Conservation (phyloP, 495 filamentous ascomycete genomes). For the Trichoderma reesei region DNA sequence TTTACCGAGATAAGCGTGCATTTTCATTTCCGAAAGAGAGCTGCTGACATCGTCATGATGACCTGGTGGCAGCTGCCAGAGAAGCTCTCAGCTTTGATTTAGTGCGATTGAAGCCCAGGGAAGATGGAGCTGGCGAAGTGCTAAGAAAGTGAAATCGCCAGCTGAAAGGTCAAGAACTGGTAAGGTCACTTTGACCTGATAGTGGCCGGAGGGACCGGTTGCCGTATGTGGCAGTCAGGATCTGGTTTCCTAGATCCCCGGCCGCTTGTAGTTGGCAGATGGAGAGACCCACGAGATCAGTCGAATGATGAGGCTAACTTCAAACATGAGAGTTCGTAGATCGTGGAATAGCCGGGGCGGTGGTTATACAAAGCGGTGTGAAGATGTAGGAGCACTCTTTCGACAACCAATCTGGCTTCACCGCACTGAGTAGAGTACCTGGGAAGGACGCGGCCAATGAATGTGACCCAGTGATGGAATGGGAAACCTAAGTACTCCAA, state of each 20-base stretch:
- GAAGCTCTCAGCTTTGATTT: too few relatives aligned
- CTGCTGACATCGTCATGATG: too few relatives aligned
- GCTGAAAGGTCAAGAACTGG: background rate
- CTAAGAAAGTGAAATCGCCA: background rate
- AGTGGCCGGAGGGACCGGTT: background rate
- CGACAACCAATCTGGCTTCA: slow-evolving; percentile 26
- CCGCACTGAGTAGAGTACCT: slow-evolving; percentile 17
- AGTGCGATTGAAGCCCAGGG: too few relatives aligned
- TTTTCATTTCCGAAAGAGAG: too few relatives aligned
- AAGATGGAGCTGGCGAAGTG: too few relatives aligned
- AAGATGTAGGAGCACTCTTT: background rate
- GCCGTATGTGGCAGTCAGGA: background rate
- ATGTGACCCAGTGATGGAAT: slow-evolving; percentile 43
- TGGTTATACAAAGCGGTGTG: too few relatives aligned
- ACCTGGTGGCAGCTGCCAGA: too few relatives aligned
- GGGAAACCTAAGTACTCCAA: slow-evolving; percentile 13
- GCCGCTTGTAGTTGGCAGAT: too few relatives aligned
- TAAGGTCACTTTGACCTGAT: background rate
- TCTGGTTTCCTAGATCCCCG: background rate
- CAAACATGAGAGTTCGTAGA: background rate
- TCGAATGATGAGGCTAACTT: too few relatives aligned
- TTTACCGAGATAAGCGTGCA: too few relatives aligned
- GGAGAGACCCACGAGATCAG: too few relatives aligned
- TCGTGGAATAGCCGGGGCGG: too few relatives aligned
- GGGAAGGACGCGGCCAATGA: slow-evolving; percentile 39